Evolutionary conservation across 2,329 filamentous ascomycete genomes (phyloP), one percentile per base, ranked within the genome.

Genomic region (Xylaria sp.): DNA sequence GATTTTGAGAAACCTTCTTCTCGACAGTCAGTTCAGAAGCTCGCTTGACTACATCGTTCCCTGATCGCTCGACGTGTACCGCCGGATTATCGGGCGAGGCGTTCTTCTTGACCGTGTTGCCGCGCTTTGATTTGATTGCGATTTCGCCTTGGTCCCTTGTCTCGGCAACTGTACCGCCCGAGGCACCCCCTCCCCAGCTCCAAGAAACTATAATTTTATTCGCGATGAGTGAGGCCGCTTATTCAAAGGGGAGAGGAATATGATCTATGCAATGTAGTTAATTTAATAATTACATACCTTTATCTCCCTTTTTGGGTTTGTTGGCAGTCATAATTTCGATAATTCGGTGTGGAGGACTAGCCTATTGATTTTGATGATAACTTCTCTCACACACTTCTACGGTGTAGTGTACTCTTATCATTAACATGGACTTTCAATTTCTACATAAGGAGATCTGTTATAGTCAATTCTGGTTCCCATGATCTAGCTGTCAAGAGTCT

Each of bases 1-100:
- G 73, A 21, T 75, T 78, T 9, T 73, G 72, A 12, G 72, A 63
- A 40, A 74, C 79, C 69, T 83, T 82, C 73, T 85, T 76, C 65
- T 89, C 86, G 40, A 90, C 81, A 2, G 85, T 83, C 32, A 91
- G 80, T 79, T 91, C 89, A 51, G 83, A 86, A 13, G 88, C 87
- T 70, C 83, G 84, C 81, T 91, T 90, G 61, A 90, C 88, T 23
- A 90, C 88, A 76, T 91, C 88, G 73, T 91, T 90, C 57, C 89
- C 88, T 16, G 83, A 81, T 54, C 88, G 83, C 73, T 83, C 82
- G 73, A 91, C 79, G 71, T 86, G 85, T 5, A 91, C 86, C 37
- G 88, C 89, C 2, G 88, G 89, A 71, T 91, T 88, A 23, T 84
- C 83, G 32, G 85, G 84, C 29, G 87, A 84, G 60, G 87, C 89